Base-by-base conservation (phyloP, 495 filamentous ascomycete genomes). In the Pyronema domesticum region DNA sequence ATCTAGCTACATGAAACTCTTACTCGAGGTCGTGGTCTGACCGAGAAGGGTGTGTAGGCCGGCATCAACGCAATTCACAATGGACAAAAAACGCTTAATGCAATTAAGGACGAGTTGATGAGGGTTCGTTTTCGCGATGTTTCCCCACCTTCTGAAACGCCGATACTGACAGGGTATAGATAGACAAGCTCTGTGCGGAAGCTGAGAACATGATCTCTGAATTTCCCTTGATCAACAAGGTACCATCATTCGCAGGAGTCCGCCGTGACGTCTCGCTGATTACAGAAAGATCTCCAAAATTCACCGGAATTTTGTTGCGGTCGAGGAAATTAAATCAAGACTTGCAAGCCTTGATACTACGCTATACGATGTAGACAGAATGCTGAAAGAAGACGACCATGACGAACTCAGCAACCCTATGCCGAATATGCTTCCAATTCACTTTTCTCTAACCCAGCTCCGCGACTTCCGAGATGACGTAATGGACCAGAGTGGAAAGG, bases 31-130 rank as follows among this genome's bases (percentile, higher is more conserved):
- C 6, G 23, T 36, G 19, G 49, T 19, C 62, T 64, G 45, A 64
- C 56, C 37, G 35, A 19, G 37, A 47, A 49, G 39, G 0, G 40
- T 50, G 37, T 8, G 46, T 56, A 65, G 70, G 74, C 80, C 48
- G 91, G 93, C 64, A 95, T 98, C 76, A 80, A 72, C 54, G 78
- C 80, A 37, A 80, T 98, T 55, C 77, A 76, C 40, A 86, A 95
- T 68, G 88, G 86, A 48, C 87, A 95, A 68, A 80, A 86, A 59
- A 84, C 82, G 47, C 80, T 96, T 10, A 80, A 83, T 57, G 77
- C 80, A 57, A 94, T 95, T 62, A 89, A 89, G 68, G 93, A 96
- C 62, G 91, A 96, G 72, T 89, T 99, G 74, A 83, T 88, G 73
- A 91, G 91, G 58, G 63, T 65, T 40, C 8, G 4, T 14, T 13